phyloP scores from a whole-genome alignment of 805 yeast genomes.

The Wickerhamiella bombiphila region DNA sequence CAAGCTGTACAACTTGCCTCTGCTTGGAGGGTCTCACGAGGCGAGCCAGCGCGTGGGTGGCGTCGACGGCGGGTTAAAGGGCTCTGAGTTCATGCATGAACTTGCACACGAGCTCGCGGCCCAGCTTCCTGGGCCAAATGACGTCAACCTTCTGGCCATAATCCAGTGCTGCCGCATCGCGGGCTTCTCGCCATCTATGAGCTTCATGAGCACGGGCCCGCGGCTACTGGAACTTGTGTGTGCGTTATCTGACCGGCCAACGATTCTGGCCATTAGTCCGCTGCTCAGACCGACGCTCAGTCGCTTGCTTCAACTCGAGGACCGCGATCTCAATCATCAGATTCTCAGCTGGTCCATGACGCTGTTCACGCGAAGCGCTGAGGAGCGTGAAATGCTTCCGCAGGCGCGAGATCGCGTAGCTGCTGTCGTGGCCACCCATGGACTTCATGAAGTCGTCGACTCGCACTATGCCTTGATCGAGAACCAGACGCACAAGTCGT shows the following conservation, averaged over 20 bases:
- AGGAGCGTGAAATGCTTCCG: slow-evolving; percentile 1
- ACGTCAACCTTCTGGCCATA: slow-evolving; percentile 1
- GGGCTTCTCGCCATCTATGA: slow-evolving; percentile 4
- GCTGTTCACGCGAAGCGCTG: background rate
- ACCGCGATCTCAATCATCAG: slow-evolving; percentile 2
- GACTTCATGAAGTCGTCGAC: background rate
- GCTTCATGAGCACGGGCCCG: slow-evolving; percentile 5
- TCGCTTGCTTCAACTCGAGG: slow-evolving; percentile 4
- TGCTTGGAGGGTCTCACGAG: background rate
- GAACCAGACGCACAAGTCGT: background rate
- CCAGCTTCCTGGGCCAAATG: background rate
- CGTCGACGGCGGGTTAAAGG: slow-evolving; percentile 1
- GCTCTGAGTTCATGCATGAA: slow-evolving; percentile 1
- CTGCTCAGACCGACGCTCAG: slow-evolving; percentile 2
- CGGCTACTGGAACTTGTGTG: slow-evolving; percentile 3
- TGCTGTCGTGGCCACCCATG: background rate
- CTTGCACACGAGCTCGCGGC: slow-evolving; percentile 1
- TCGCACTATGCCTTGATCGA: background rate
- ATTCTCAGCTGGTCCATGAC: slow-evolving; percentile 4
- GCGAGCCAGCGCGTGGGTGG: background rate
- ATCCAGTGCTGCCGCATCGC: slow-evolving; percentile 3
- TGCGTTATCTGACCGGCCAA: background rate
- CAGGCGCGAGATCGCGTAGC: background rate
- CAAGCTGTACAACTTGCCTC: slow-evolving; percentile 2
- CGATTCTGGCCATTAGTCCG: slow-evolving; percentile 1